phyloP scores from a whole-genome alignment of 2,329 filamentous ascomycete species.

The Epichloe bromicola region DNA sequence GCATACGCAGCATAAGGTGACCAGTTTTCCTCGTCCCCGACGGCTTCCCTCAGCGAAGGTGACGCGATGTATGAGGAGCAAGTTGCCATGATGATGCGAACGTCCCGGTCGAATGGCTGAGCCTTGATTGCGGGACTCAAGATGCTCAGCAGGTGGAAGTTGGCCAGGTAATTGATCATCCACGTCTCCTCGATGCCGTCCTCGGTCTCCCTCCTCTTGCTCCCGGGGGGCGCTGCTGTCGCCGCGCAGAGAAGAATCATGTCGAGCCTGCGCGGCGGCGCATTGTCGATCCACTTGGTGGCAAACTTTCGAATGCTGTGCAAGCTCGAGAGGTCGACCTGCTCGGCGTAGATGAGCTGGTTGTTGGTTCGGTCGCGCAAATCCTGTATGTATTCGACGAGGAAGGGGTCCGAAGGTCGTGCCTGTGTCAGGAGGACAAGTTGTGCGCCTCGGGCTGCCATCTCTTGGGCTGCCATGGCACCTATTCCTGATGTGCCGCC shows the following conservation, averaged over 20 bases:
- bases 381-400: constrained; percentile 87
- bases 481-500: constrained; percentile 92
- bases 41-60: constrained; percentile 45
- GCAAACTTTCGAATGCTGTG: constrained; percentile 86
- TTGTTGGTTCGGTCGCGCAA: constrained; percentile 66
- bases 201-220: constrained; percentile 44
- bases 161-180: constrained; percentile 91
- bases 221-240: constrained; percentile 57
- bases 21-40: constrained; percentile 35
- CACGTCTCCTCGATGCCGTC: constrained; percentile 83
- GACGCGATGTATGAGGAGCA: constrained; percentile 81
- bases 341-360: constrained; percentile 85
- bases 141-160: constrained; percentile 88
- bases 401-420: constrained; percentile 69
- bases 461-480: constrained; percentile 56
- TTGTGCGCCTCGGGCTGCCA: constrained; percentile 77
- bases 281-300: constrained; percentile 96
- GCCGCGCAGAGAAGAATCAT: constrained; percentile 83
- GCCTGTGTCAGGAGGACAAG: constrained; percentile 80
- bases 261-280: constrained; percentile 76
- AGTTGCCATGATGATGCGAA: constrained; percentile 73
- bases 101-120: constrained; percentile 87
- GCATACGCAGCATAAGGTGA: constrained; percentile 46
- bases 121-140: constrained; percentile 79
- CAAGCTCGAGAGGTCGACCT: constrained; percentile 80